Percentiles rank a stretch among this genome's conserved stretches.
These are phyloP conservation scores for Fusarium sp. DNA, from an alignment of 2,329 filamentous ascomycete species.

Conservation along the genomic window DNA sequence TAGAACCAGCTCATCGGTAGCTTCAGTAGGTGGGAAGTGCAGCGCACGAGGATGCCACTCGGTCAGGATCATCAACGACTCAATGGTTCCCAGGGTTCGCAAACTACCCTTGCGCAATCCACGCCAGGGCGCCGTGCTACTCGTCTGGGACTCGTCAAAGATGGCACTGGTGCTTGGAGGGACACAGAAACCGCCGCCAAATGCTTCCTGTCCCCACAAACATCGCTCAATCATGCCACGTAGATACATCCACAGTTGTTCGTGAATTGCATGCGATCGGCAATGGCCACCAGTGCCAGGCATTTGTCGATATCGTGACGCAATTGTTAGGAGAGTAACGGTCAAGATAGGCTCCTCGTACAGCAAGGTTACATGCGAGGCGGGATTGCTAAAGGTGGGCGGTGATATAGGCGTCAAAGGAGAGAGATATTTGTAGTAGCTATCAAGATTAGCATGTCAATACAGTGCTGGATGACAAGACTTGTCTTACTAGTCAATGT, in stretches of 20 bases:
- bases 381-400: conserved; percentile 88
- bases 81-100: conserved; percentile 91
- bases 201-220: conserved; percentile 96
- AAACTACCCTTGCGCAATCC: conserved; percentile 83
- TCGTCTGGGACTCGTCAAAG: conserved; percentile 72
- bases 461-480: background rate
- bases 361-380: conserved; percentile 83
- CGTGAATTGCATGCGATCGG: conserved; percentile 91
- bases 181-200: conserved; percentile 88
- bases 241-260: conserved; percentile 94
- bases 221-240: conserved; percentile 95
- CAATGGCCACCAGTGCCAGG: conserved; percentile 85
- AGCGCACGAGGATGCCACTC: conserved; percentile 97
- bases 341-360: conserved; percentile 94
- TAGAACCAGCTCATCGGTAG: conserved; percentile 77
- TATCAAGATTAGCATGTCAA: conserved; percentile 53
- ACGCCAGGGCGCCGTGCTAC: conserved; percentile 79
- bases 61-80: conserved; percentile 92
- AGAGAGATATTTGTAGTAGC: conserved; percentile 92
- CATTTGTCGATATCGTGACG: conserved; percentile 88
- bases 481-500: conserved; percentile 84
- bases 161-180: conserved; percentile 70
- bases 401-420: conserved; percentile 95
- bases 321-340: conserved; percentile 91
- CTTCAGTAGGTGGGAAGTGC: conserved; percentile 90